These are phyloP conservation scores for Spiromastix sp. DNA, from an alignment of 2,329 filamentous ascomycete species.

Conservation along the genomic window DNA sequence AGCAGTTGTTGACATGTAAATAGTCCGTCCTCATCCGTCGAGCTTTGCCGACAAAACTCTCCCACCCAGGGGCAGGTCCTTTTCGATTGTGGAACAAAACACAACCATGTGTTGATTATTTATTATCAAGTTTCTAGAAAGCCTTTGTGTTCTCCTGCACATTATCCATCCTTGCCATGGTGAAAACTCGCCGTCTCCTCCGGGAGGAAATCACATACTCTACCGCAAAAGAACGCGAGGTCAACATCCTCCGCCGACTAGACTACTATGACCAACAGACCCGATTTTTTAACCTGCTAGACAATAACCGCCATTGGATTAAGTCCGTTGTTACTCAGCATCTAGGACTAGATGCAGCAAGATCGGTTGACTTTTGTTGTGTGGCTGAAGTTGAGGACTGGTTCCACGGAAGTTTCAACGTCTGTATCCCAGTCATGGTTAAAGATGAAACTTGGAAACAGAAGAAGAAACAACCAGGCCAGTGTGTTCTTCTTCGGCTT, in stretches of 20 bases:
- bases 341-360: slow-evolving; percentile 2
- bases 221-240: slow-evolving; percentile 3
- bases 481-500: slow-evolving; percentile 8
- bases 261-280: slow-evolving; percentile 6
- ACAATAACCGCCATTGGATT: slow-evolving; percentile 3
- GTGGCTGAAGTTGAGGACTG: slow-evolving; percentile 7
- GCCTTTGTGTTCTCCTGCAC: too few species aligned
- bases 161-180: too few species aligned
- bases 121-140: too few species aligned
- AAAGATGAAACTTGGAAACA: slow-evolving; percentile 2
- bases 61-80: too few species aligned
- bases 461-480: not conserved
- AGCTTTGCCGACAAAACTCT: too few species aligned
- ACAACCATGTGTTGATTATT: too few species aligned
- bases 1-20: too few species aligned
- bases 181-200: not conserved
- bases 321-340: slow-evolving; percentile 7
- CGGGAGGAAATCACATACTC: slow-evolving; percentile 3
- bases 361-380: slow-evolving; percentile 4
- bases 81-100: too few species aligned
- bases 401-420: slow-evolving; percentile 13
- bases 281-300: slow-evolving; percentile 5
- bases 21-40: too few species aligned
- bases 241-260: slow-evolving; percentile 7
- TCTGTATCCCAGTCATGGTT: slow-evolving; percentile 11